A percentile compares a stretch with the other conserved stretches of the same genome.
Conservation (phyloP, 2,329 filamentous ascomycete species). For the Grosmannia clavigera region DNA sequence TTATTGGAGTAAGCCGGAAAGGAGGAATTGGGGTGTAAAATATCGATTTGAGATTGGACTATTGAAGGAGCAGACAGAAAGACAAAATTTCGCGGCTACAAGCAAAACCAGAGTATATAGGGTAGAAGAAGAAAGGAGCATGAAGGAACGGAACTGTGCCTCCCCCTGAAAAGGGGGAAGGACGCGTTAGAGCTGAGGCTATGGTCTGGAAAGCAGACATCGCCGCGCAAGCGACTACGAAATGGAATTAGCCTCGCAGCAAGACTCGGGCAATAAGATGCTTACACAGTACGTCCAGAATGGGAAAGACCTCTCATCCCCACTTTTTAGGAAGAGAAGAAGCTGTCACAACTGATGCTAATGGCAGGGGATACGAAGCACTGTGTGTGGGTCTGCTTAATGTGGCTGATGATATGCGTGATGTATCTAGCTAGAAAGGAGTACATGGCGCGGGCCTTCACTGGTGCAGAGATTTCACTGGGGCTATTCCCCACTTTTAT, state of each 20-base stretch:
- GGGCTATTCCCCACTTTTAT: too few relatives aligned
- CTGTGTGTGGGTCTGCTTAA: too few relatives aligned
- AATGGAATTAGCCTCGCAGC: not conserved
- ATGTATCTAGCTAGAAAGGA: too few relatives aligned
- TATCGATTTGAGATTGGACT: not conserved
- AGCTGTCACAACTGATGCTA: too few relatives aligned
- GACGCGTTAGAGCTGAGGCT: not conserved
- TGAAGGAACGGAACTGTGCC: not conserved
- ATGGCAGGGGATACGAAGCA: too few relatives aligned
- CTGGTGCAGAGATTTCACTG: too few relatives aligned
- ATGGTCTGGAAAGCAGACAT: not conserved
- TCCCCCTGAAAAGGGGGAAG: not conserved
- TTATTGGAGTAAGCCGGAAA: not conserved
- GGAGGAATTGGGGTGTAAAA: not conserved
- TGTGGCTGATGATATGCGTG: too few relatives aligned
- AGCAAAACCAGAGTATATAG: not conserved
- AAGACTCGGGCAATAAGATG: not conserved
- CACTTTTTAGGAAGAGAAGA: too few relatives aligned
- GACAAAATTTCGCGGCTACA: not conserved
- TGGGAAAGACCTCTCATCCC: too few relatives aligned
- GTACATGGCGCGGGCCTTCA: too few relatives aligned
- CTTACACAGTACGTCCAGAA: too few relatives aligned
- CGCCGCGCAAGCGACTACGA: not conserved
- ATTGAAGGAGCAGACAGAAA: not conserved
- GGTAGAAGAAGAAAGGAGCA: not conserved